Evolutionary conservation across 257 asterid species (phyloP), one percentile per base, ranked within the genome.

Genomic region (Capsicum rhomboideum): DNA sequence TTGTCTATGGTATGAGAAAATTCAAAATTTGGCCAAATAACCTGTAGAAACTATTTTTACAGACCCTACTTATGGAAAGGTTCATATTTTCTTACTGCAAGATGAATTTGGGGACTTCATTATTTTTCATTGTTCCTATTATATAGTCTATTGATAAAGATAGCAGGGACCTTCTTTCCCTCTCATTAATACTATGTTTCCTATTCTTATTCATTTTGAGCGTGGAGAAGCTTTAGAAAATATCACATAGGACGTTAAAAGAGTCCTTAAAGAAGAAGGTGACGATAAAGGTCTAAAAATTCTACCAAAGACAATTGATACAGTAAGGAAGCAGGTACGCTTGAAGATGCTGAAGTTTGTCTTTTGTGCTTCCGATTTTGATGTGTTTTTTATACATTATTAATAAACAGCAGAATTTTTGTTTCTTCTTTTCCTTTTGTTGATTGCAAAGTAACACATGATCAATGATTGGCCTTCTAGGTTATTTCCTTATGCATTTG

Each of bases 221-320:
- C 93, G 99, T 68, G 99, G 99, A 64, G 97, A 91, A 91, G 98
- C 99, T 40, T 92, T 97, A 71, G 99, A 97, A 86, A 95, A 90
- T 82, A 95, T 97, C 61, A 88, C 91, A 6, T 89, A 91, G 87
- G 92, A 93, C 84, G 96, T 95, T 82, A 95, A 88, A 86, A 90
- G 88, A 88, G 81, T 52, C 54, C 95, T 2, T 2, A 95, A 89
- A 92, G 94, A 93, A 89, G 99, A 97, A 90, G 83, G 93, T 34
- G 90, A 97, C 56, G 96, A 93, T 42, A 98, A 97, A 87, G 95
- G 96, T 89, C 91, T 97, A 86, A 90, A 92, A 83, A 82, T 87
- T 87, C 82, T 97, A 64, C 87, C 98, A 61, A 97, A 97, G 90
- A 93, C 95, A 40, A 94, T 95, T 71, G 99, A 97, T 49, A 89